phyloP scores from a whole-genome alignment of 257 asterid species.

The Coffea canephora region DNA sequence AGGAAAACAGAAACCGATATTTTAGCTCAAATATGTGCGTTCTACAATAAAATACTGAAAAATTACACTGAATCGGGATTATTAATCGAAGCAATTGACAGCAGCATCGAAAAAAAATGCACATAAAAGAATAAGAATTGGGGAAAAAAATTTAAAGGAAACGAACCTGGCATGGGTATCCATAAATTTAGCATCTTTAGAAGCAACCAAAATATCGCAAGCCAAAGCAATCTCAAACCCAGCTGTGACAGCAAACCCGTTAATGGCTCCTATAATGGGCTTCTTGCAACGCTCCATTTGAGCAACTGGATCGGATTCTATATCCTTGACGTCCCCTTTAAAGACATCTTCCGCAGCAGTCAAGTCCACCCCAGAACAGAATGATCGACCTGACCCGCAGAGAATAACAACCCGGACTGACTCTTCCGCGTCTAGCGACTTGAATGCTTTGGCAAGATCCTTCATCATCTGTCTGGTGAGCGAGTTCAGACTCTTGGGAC shows the following conservation, averaged over 20 bases:
- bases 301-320: constrained; percentile 71
- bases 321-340: constrained; percentile 78
- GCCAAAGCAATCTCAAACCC: constrained; percentile 94
- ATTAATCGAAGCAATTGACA: too few relatives aligned
- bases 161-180: constrained; percentile 88
- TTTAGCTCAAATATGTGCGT: too few relatives aligned
- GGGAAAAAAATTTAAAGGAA: not conserved
- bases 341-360: constrained; percentile 91
- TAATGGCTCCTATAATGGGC: constrained; percentile 86
- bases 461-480: constrained; percentile 66
- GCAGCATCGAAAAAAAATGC: not conserved
- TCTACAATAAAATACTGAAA: too few relatives aligned
- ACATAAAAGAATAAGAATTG: not conserved
- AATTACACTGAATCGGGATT: too few relatives aligned
- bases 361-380: constrained; percentile 93
- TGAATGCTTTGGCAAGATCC: constrained; percentile 61
- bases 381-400: constrained; percentile 78
- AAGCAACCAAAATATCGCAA: constrained; percentile 82
- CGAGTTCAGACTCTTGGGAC: constrained; percentile 82
- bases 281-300: constrained; percentile 86
- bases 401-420: constrained; percentile 67
- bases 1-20: too few relatives aligned
- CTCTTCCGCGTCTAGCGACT: constrained; percentile 46
- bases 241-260: constrained; percentile 92
- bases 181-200: constrained; percentile 83